Conservation (phyloP, 306 rosid genomes). For the Echinosophora koreensis region DNA sequence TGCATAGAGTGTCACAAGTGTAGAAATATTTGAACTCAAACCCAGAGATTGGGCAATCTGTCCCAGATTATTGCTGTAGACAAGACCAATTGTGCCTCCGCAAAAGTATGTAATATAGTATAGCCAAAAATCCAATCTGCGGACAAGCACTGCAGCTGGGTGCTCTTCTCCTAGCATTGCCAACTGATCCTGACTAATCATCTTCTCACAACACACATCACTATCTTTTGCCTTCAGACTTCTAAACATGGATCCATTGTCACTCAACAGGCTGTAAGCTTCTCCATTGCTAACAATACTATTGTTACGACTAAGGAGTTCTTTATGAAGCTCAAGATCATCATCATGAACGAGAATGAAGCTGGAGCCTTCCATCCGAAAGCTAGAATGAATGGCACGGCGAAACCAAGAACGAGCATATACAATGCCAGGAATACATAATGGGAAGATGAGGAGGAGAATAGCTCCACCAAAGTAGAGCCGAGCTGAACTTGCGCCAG, state of each 20-base stretch:
- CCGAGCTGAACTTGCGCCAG: constrained; percentile 53
- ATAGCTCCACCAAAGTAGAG: constrained; percentile 68
- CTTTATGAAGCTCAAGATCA: constrained; percentile 93
- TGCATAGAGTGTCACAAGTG: constrained; percentile 81
- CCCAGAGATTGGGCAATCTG: constrained; percentile 90
- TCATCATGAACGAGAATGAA: constrained; percentile 82
- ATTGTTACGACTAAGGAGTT: constrained; percentile 61
- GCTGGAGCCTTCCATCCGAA: constrained; percentile 66
- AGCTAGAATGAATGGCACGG: constrained; percentile 65
- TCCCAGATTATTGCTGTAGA: constrained; percentile 93
- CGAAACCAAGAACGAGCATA: constrained; percentile 79
- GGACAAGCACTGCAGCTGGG: constrained; percentile 60
- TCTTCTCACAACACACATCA: constrained; percentile 53
- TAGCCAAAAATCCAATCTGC: constrained; percentile 88
- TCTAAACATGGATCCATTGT: constrained; percentile 40
- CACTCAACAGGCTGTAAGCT: constrained; percentile 37
- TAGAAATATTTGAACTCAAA: constrained; percentile 60
- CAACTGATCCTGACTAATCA: constrained; percentile 67
- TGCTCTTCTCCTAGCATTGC: constrained; percentile 89
- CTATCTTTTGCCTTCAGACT: constrained; percentile 35
- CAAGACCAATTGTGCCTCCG: constrained; percentile 95
- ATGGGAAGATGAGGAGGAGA: constrained; percentile 71
- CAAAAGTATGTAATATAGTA: constrained; percentile 82
- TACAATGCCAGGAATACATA: constrained; percentile 79
- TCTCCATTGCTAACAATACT: constrained; percentile 51